A percentile compares a stretch with the other conserved stretches of the same genome.
These are phyloP conservation scores for Euphorbia celastroides DNA, from an alignment of 441 rosid species.

Conservation along the genomic window DNA sequence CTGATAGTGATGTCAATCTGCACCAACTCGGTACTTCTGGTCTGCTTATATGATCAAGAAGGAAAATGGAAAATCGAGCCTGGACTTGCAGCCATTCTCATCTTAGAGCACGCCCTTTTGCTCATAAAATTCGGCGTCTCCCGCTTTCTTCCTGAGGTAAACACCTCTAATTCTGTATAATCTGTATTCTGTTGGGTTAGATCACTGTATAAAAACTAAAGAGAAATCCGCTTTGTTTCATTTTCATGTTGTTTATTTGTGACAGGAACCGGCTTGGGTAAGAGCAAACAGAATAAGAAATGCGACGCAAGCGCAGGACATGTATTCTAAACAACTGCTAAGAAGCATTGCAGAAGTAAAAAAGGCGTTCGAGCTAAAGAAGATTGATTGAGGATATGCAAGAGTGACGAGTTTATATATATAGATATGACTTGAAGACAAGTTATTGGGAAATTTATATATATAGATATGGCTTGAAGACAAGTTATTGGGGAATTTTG, in stretches of 20 bases:
- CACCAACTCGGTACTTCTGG: slow-evolving; percentile 84
- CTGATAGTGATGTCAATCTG: slow-evolving; percentile 87
- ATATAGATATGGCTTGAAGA: not conserved
- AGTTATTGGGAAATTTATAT: not conserved
- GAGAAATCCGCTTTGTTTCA: not conserved
- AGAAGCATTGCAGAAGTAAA: slow-evolving; percentile 53
- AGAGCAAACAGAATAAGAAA: slow-evolving; percentile 66
- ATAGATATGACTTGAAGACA: not conserved
- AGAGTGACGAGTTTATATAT: not conserved
- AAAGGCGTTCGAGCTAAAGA: slow-evolving; percentile 11
- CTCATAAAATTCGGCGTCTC: slow-evolving; percentile 80
- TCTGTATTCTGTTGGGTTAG: not conserved
- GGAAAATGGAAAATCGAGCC: slow-evolving; percentile 94
- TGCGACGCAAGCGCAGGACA: slow-evolving; percentile 64
- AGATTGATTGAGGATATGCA: slow-evolving; percentile 4
- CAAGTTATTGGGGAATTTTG: slow-evolving; percentile 1
- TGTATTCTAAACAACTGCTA: slow-evolving; percentile 67
- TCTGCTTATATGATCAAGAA: slow-evolving; percentile 80
- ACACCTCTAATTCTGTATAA: not conserved
- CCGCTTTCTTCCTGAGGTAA: slow-evolving; percentile 75
- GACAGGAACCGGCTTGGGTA: slow-evolving; percentile 91
- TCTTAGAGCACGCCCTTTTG: slow-evolving; percentile 72
- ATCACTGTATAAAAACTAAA: not conserved
- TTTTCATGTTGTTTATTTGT: not conserved
- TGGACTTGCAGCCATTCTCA: slow-evolving; percentile 77